These are phyloP conservation scores for Apiospora kogelbergensis DNA, from an alignment of 2,329 filamentous ascomycete genomes.

Conservation along the genomic window DNA sequence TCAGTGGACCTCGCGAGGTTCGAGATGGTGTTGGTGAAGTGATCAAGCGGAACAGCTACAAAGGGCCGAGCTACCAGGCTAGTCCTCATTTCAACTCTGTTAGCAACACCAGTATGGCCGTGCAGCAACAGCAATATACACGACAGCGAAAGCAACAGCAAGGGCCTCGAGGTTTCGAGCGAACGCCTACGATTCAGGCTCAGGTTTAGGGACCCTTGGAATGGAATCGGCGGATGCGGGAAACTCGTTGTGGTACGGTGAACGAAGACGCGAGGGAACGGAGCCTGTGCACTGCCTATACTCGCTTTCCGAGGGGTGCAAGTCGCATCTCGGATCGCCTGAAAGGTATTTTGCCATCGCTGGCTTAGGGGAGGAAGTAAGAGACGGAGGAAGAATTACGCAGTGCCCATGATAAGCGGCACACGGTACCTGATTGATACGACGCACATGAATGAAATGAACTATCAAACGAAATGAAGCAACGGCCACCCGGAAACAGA, in stretches of 20 bases:
- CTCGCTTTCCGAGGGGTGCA: not conserved
- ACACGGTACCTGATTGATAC: not conserved
- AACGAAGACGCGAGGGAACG: not conserved
- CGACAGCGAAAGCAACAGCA: not conserved
- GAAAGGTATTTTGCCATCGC: not conserved
- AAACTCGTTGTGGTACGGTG: not conserved
- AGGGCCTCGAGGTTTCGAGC: conserved; percentile 3
- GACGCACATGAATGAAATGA: conserved; percentile 9
- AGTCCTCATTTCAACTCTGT: not conserved
- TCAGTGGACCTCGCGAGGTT: conserved; percentile 59
- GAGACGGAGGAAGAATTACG: not conserved
- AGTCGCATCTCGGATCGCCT: not conserved
- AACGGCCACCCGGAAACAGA: not conserved
- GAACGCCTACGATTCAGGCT: conserved; percentile 11
- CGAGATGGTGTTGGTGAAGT: conserved; percentile 59
- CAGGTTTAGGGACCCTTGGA: conserved; percentile 13
- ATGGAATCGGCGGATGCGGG: not conserved
- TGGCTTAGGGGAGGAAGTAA: no score
- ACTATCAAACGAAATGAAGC: not conserved
- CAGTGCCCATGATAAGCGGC: not conserved
- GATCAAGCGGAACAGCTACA: conserved; percentile 45
- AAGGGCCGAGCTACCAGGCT: conserved; percentile 32
- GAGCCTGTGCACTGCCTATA: not conserved
- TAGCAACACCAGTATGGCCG: not conserved
- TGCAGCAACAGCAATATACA: not conserved